A percentile compares a stretch with the other conserved stretches of the same genome.
Conservation (phyloP, 1,139 yeast species). For the Suhomyces anneliseae region DNA sequence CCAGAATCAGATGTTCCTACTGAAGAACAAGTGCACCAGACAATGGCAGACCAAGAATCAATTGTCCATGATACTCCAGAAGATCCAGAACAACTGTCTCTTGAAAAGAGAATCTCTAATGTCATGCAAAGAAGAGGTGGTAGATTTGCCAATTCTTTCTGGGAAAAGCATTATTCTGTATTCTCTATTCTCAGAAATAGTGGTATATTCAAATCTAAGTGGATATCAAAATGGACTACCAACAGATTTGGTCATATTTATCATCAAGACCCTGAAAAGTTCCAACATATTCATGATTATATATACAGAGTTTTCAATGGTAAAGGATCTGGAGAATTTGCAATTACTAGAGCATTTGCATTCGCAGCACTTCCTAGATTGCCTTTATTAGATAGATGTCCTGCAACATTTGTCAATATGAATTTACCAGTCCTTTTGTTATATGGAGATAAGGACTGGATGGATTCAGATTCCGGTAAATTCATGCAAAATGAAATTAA, state of each 20-base stretch:
- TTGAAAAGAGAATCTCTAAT: conserved; percentile 6
- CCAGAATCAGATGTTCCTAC: conserved; percentile 13
- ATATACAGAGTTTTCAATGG: conserved; percentile 41
- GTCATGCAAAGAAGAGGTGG: conserved; percentile 18
- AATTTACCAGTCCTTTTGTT: conserved; percentile 46
- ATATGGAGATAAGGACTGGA: conserved; percentile 51
- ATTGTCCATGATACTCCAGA: conserved; percentile 1
- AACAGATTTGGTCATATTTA: conserved; percentile 39
- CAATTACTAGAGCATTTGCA: conserved; percentile 41
- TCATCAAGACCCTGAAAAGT: conserved; percentile 30
- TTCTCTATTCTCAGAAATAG: conserved; percentile 33
- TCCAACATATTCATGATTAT: conserved; percentile 41
- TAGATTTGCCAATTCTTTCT: conserved; percentile 28
- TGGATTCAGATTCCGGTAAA: conserved; percentile 45
- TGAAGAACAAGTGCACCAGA: background rate
- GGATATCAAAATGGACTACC: conserved; percentile 43
- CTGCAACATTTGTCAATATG: conserved; percentile 34
- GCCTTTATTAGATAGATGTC: conserved; percentile 46
- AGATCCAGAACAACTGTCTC: conserved; percentile 1
- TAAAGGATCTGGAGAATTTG: conserved; percentile 49
- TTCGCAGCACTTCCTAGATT: conserved; percentile 41
- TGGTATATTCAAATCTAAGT: conserved; percentile 40
- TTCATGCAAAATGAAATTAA: conserved; percentile 43
- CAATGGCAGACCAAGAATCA: conserved; percentile 6
- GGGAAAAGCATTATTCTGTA: conserved; percentile 40